These are phyloP conservation scores for Fusarium xyrophilum DNA, from an alignment of 2,329 filamentous ascomycete genomes.

Conservation along the genomic window DNA sequence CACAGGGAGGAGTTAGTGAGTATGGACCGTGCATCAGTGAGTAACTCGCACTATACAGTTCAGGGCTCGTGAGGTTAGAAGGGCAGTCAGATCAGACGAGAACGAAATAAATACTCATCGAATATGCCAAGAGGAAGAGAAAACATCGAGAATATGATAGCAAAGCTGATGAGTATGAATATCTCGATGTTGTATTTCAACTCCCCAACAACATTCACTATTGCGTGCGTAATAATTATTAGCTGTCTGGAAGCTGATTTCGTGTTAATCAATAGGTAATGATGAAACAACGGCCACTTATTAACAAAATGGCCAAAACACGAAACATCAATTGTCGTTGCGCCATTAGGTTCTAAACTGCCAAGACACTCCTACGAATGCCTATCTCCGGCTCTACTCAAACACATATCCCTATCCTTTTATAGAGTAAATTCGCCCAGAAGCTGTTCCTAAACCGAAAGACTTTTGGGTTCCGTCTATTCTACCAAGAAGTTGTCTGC, in stretches of 20 bases:
- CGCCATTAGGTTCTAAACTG: constrained; percentile 43
- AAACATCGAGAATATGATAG: background rate
- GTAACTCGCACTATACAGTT: background rate
- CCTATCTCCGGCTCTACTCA: constrained; percentile 30
- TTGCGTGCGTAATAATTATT: background rate
- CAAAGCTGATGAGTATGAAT: background rate
- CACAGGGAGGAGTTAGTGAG: background rate
- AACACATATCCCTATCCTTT: constrained; percentile 37
- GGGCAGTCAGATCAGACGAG: no score
- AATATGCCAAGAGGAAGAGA: background rate
- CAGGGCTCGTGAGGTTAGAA: background rate
- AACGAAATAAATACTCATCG: background rate
- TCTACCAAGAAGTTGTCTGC: constrained; percentile 81
- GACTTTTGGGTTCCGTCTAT: constrained; percentile 53
- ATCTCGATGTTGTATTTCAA: background rate
- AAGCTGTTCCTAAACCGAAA: constrained; percentile 29
- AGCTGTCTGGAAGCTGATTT: background rate
- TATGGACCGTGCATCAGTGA: background rate
- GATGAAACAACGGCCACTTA: background rate
- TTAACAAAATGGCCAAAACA: constrained; percentile 17
- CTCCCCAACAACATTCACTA: background rate
- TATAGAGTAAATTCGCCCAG: constrained; percentile 28
- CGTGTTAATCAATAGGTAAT: background rate
- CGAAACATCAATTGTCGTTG: constrained; percentile 40
- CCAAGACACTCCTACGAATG: constrained; percentile 37